These are phyloP conservation scores for Schwanniomyces sp. DNA, from an alignment of 805 yeast genomes.

Conservation along the genomic window DNA sequence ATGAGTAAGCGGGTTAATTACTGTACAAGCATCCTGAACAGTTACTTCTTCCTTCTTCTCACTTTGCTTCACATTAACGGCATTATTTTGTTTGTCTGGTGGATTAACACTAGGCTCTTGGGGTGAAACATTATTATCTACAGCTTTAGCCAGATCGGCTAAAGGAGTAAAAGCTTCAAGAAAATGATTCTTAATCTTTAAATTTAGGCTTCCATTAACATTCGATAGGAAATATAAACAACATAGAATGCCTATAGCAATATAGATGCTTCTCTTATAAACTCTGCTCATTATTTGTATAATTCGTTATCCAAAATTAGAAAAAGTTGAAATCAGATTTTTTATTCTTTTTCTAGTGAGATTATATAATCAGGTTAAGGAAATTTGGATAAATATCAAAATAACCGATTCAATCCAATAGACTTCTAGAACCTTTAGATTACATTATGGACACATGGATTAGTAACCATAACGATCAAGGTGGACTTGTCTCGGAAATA, in stretches of 20 bases:
- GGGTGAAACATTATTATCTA: background rate
- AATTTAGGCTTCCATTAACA: background rate
- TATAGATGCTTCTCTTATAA: background rate
- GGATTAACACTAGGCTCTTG: background rate
- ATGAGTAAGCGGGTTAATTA: slow-evolving; percentile 37
- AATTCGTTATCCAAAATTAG: background rate
- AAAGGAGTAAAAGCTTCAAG: background rate
- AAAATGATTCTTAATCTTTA: background rate
- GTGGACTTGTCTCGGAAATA: background rate
- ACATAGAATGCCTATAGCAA: background rate
- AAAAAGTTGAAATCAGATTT: background rate
- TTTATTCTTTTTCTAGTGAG: background rate
- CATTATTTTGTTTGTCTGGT: background rate
- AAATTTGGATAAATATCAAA: background rate
- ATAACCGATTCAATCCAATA: background rate
- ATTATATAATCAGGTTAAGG: background rate
- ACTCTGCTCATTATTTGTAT: background rate
- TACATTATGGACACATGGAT: background rate
- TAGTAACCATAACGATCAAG: background rate
- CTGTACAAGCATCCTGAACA: slow-evolving; percentile 36
- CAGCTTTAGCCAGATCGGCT: background rate
- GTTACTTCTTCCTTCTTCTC: slow-evolving; percentile 6
- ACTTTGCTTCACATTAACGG: background rate
- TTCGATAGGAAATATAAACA: background rate
- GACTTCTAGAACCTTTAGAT: background rate